These are phyloP conservation scores for Celoporthe dispersa DNA, from an alignment of 2,329 filamentous ascomycete species.

Conservation along the genomic window DNA sequence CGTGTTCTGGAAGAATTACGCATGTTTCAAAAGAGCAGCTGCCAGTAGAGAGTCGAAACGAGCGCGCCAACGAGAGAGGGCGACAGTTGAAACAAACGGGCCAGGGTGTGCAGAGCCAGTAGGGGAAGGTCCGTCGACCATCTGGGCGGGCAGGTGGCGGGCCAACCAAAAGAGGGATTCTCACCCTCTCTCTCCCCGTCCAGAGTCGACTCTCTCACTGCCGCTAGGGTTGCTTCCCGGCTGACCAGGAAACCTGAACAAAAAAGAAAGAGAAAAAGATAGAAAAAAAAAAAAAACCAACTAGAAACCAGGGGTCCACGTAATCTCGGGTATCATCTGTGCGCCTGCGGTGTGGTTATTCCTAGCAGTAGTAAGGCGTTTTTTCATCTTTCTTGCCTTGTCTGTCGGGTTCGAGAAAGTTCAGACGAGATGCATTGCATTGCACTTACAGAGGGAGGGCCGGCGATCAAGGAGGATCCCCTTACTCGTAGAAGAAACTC, in stretches of 20 bases:
- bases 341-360: not conserved
- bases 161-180: not conserved
- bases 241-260: not conserved
- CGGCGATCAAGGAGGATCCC: not conserved
- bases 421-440: constrained; percentile 10
- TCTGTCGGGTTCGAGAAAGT: not conserved
- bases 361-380: not conserved
- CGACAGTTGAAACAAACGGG: constrained; percentile 1
- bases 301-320: constrained; percentile 6
- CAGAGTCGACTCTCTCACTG: not conserved
- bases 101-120: not conserved
- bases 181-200: not conserved
- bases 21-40: constrained; percentile 3
- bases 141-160: not conserved
- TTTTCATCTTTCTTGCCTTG: not conserved
- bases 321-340: constrained; percentile 4
- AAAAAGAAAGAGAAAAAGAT: too few species aligned
- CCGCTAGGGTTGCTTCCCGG: not conserved
- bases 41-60: not conserved
- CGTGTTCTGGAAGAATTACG: not conserved
- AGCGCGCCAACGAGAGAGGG: not conserved
- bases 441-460: not conserved
- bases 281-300: too few species aligned
- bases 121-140: not conserved
- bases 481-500: not conserved